phyloP scores from a whole-genome alignment of 306 rosid species.

The Mimosa bimucronata region DNA sequence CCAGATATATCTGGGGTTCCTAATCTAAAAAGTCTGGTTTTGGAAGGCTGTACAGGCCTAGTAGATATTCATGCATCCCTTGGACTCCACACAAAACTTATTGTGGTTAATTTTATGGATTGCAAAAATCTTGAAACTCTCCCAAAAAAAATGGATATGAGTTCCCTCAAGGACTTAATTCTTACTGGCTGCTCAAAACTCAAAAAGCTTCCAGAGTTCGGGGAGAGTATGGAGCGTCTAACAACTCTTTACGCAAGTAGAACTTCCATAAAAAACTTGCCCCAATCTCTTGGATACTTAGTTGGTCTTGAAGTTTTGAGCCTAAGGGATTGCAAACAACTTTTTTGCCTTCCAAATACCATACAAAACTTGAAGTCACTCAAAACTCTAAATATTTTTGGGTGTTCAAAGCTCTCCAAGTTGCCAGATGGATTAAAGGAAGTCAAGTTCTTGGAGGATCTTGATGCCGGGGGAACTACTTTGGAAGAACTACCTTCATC shows the following conservation, averaged over 20 bases:
- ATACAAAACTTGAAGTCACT: background rate
- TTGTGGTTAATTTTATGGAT: background rate
- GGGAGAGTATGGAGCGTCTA: background rate
- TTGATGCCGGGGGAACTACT: conserved; percentile 8
- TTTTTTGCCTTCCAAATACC: conserved; percentile 1
- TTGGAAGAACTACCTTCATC: background rate
- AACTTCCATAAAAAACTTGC: conserved; percentile 6
- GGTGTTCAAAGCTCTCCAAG: conserved; percentile 7
- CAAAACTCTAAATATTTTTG: background rate
- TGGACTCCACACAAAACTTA: background rate
- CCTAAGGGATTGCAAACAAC: background rate
- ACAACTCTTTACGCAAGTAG: background rate
- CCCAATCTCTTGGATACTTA: background rate
- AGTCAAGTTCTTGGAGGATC: background rate
- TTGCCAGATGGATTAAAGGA: background rate
- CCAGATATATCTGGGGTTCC: background rate
- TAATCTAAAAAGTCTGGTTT: background rate
- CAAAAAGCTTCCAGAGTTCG: conserved; percentile 6
- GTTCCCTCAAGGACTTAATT: background rate
- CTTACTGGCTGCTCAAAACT: conserved; percentile 23
- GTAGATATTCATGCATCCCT: background rate
- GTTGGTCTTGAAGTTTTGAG: conserved; percentile 4
- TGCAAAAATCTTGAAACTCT: background rate
- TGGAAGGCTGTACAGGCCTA: conserved; percentile 21
- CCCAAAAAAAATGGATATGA: background rate